phyloP scores from a whole-genome alignment of 805 yeast genomes.

The Kuraishia ogatae region DNA sequence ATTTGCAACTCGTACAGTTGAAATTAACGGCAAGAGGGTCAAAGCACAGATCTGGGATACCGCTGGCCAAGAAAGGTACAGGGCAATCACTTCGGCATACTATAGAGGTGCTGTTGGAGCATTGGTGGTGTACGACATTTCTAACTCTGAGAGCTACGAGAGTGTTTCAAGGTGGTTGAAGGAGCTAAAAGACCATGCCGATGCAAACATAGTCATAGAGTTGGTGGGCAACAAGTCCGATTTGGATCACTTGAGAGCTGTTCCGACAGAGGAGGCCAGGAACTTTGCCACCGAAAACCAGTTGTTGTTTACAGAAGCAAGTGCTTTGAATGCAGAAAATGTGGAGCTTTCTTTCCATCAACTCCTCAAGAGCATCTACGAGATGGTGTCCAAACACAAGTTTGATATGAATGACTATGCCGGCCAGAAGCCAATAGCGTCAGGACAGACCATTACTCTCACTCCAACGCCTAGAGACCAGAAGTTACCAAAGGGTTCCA shows the following conservation, averaged over 20 bases:
- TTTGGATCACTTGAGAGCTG: constrained; percentile 87
- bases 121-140: constrained; percentile 87
- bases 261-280: constrained; percentile 96
- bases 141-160: constrained; percentile 83
- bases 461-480: constrained; percentile 90
- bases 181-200: constrained; percentile 86
- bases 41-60: constrained; percentile 98
- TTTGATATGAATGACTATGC: constrained; percentile 74
- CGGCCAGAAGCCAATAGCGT: constrained; percentile 21
- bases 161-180: constrained; percentile 83
- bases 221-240: constrained; percentile 90
- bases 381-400: constrained; percentile 89
- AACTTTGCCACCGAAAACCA: constrained; percentile 90
- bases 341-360: constrained; percentile 94
- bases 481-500: constrained; percentile 43
- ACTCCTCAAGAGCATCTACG: constrained; percentile 85
- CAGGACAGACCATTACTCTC: constrained; percentile 85
- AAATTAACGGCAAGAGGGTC: constrained; percentile 73
- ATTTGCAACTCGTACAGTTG: constrained; percentile 93
- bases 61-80: constrained; percentile 97
- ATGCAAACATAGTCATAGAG: constrained; percentile 91
- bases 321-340: constrained; percentile 89
- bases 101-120: constrained; percentile 99
- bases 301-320: constrained; percentile 89
- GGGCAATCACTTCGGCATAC: constrained; percentile 96